Base-by-base conservation (phyloP, 192 early-diverging fungal species). In the Physocladia obscura region DNA sequence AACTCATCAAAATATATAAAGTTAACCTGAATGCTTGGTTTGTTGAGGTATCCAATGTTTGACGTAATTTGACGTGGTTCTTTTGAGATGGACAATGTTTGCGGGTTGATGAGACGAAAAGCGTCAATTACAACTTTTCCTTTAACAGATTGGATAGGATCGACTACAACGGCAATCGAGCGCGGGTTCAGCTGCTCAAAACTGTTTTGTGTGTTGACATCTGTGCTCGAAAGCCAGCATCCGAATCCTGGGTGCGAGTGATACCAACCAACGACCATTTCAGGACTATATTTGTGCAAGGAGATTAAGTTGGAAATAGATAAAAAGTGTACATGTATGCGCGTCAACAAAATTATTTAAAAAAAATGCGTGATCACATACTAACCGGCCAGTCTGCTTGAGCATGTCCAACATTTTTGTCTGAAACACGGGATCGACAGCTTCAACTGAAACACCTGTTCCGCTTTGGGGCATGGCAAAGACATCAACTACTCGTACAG, bases 381-480 rank as follows among this genome's bases (percentile, higher is more conserved):
- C 73, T 2, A 76, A 94, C 84, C 97, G 83, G 65, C 97, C 97
- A 48, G 98, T 99, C 65, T 99, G 98, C 84, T 96, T 98, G 58
- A 99, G 81, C 96, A 98, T 97, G 59, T 99, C 98, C 88, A 97
- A 84, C 98, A 99, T 99, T 71, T 95, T 94, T 32, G 98, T 95
- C 77, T 99, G 98, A 71, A 98, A 99, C 15, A 97, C 98, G 35
- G 94, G 94, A 79, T 99, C 98, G 6, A 99, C 95, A 15, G 98
- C 94, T 73, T 99, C 98, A 22, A 99, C 98, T 15, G 95, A 97
- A 6, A 99, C 98, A 30, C 95, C 94, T 3, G 98, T 99, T 58
- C 98, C 98, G 73, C 91, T 93, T 79, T 99, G 98, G 32, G 98
- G 98, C 98, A 99, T 99, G n/a, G 98, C 98, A 91, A 98, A 99